These are phyloP conservation scores for Tripidium arundinaceum DNA, from an alignment of 202 grass and related monocot species.

Conservation along the genomic window DNA sequence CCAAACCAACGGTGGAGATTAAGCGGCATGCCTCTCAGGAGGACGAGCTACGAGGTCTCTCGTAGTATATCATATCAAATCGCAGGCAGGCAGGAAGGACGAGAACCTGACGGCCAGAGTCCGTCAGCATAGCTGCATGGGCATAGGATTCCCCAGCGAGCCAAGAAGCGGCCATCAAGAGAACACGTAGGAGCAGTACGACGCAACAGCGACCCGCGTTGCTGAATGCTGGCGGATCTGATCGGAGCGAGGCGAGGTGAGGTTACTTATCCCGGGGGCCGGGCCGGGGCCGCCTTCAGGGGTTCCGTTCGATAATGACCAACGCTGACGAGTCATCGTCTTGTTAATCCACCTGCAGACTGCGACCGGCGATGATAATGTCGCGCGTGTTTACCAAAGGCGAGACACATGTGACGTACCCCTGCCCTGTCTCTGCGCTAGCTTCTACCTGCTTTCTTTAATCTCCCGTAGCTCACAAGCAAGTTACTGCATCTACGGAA, in stretches of 20 bases:
- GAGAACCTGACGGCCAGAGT: too few relatives aligned
- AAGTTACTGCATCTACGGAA: conserved; percentile 16
- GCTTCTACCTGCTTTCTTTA: neutral
- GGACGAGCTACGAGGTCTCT: too few relatives aligned
- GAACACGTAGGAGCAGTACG: too few relatives aligned
- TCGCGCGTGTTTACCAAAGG: conserved; percentile 37
- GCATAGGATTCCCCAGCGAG: too few relatives aligned
- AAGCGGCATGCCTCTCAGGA: neutral
- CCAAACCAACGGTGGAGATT: neutral
- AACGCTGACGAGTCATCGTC: conserved; percentile 1
- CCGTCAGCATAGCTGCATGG: neutral
- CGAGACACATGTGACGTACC: conserved; percentile 28
- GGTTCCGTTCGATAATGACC: conserved; percentile 5
- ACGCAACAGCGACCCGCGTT: too few relatives aligned
- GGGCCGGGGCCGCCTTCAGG: too few relatives aligned
- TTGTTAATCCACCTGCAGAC: conserved; percentile 26
- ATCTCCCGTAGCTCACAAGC: conserved; percentile 26
- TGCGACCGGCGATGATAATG: conserved; percentile 36
- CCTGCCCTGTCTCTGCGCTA: neutral
- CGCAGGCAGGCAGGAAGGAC: too few relatives aligned
- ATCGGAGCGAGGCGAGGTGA: too few relatives aligned
- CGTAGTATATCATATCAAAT: too few relatives aligned
- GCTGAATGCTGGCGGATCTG: too few relatives aligned
- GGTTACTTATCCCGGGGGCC: conserved; percentile 6
- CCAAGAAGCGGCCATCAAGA: too few relatives aligned